Evolutionary conservation across 2,329 filamentous ascomycete genomes (phyloP), one percentile per base, ranked within the genome.

Genomic region (Paraphoma sp.): DNA sequence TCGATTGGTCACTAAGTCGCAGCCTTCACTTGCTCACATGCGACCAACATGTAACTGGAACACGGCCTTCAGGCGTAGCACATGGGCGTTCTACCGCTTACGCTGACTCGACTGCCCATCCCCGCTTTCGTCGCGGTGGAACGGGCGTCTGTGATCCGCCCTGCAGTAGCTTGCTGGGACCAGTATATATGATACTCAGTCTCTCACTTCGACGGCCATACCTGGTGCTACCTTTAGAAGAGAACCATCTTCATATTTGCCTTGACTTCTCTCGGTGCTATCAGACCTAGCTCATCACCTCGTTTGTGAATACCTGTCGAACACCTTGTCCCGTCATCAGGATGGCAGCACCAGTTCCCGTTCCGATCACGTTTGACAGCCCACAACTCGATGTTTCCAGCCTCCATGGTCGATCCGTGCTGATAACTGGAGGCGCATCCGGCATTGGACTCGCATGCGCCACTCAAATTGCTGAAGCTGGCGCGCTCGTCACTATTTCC

Each of bases 391-490:
- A 68, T 51, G 31, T 58, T 7, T 59, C 64, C 8, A 63, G 48
- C 10, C 60, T 71, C 0, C 54, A 54, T 30, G 57, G 52, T 12
- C 62, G 62, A 36, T 69, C 65, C 3, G 63, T 67, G 0, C 55
- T 73, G 1, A 57, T 74, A 14, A 73, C 69, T 16, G 69, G 71
- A 0, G 65, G 63, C 10, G 69, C 70, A 14, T 58, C 60, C 5
- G 70, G 70, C 1, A 70, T 74, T 23, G 69, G 71, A 18, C 65
- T 65, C 14, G 67, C 65, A n/a, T 60, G 57, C 49, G 64, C 57
- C 11, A 56, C 56, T 2, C 53, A 56, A 18, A 33, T 69, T 23
- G 65, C 67, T 8, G 56, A 67, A 44, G 51, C 54, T 16, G 69
- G 69, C 8, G 68, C 64, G 23, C 41, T 65, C 14, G 64, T 73